A percentile compares a stretch with the other conserved stretches of the same genome.
phyloP scores from a whole-genome alignment of 371 early-diverging fungal species.

The Mucor lusitanicus region DNA sequence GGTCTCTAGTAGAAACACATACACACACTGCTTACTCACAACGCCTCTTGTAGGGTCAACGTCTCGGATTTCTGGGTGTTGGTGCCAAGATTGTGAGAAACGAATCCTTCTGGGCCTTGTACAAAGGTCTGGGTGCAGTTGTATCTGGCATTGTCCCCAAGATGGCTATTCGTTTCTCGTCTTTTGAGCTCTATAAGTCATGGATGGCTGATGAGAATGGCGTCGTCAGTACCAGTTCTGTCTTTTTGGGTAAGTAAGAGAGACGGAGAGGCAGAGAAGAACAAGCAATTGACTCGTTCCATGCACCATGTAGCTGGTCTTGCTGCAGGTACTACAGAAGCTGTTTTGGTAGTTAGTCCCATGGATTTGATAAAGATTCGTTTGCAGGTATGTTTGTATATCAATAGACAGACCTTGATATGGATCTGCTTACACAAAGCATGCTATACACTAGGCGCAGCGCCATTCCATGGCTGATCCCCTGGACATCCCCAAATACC shows the following conservation, averaged over 20 bases:
- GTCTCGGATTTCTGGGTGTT: conserved; percentile 77
- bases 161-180: conserved; percentile 98
- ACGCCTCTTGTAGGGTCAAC: conserved; percentile 38
- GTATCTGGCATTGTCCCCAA: conserved; percentile 97
- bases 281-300: background rate
- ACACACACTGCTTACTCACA: background rate
- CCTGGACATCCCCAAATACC: conserved; percentile 94
- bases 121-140: conserved; percentile 98
- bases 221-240: conserved; percentile 65
- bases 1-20: conserved; percentile 21
- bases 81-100: conserved; percentile 86
- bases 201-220: conserved; percentile 77
- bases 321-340: conserved; percentile 94
- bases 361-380: conserved; percentile 98
- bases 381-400: conserved; percentile 61
- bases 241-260: conserved; percentile 73
- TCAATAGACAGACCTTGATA: background rate
- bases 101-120: conserved; percentile 89
- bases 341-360: conserved; percentile 95
- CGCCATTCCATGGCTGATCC: conserved; percentile 96
- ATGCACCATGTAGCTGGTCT: conserved; percentile 75
- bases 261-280: background rate
- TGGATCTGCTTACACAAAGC: background rate
- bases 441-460: conserved; percentile 62
- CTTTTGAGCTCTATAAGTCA: conserved; percentile 93